Evolutionary conservation across 768 basidiomycete species (phyloP).

Genomic region (Phlegmacium glaucopus): DNA sequence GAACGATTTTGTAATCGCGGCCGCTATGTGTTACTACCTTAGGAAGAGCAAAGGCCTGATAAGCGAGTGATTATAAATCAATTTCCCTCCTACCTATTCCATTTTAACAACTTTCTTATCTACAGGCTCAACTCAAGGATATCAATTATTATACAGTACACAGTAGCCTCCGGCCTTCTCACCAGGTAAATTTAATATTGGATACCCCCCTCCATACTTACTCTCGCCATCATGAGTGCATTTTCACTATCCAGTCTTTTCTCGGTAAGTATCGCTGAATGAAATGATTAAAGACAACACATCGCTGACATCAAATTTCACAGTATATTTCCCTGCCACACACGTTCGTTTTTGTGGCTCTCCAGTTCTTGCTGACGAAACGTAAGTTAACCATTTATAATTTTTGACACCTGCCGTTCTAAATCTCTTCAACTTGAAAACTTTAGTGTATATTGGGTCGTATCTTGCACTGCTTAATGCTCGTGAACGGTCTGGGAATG

Average conservation of each 20-base stretch:
- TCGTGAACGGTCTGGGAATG: slow-evolving; percentile 31
- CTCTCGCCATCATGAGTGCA: slow-evolving; percentile 25
- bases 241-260: slow-evolving; percentile 43
- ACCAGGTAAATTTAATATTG: slow-evolving; percentile 26
- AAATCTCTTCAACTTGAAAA: background rate
- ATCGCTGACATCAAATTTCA: background rate
- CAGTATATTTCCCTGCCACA: slow-evolving; percentile 42
- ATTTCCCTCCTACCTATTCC: background rate
- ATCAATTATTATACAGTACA: slow-evolving; percentile 34
- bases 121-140: slow-evolving; percentile 31
- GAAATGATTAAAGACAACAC: background rate
- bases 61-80: slow-evolving; percentile 15
- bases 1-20: slow-evolving; percentile 41
- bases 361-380: slow-evolving; percentile 43
- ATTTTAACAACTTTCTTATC: background rate
- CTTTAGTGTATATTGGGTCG: slow-evolving; percentile 45
- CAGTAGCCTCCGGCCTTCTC: slow-evolving; percentile 33
- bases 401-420: background rate
- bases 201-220: background rate
- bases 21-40: slow-evolving; percentile 34
- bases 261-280: slow-evolving; percentile 24
- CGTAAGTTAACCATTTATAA: slow-evolving; percentile 23
- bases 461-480: slow-evolving; percentile 45
- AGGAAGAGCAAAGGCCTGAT: slow-evolving; percentile 27
- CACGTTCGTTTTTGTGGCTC: slow-evolving; percentile 39